These are phyloP conservation scores for Epichloe hybrida DNA, from an alignment of 2,329 filamentous ascomycete species.

Conservation along the genomic window DNA sequence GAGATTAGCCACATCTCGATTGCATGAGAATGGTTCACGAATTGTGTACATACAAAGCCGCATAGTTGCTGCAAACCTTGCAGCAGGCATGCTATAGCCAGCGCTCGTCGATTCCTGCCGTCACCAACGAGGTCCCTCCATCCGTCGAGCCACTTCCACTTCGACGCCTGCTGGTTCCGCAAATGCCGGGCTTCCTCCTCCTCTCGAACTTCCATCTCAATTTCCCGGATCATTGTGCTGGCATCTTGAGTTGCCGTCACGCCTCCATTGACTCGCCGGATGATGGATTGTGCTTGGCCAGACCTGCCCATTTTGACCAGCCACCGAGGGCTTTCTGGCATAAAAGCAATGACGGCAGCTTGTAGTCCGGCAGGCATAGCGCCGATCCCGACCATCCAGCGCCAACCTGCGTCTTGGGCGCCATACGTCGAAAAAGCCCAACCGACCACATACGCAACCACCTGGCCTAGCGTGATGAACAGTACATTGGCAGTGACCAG, in stretches of 20 bases:
- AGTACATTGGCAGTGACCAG: slow-evolving; percentile 72
- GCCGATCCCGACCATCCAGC: slow-evolving; percentile 84
- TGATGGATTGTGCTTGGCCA: slow-evolving; percentile 48
- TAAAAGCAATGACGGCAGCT: slow-evolving; percentile 48
- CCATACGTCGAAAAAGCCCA: slow-evolving; percentile 55
- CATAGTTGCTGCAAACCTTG: slow-evolving; percentile 83
- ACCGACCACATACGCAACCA: slow-evolving; percentile 74
- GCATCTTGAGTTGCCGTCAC: slow-evolving; percentile 33
- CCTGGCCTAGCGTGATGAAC: slow-evolving; percentile 78
- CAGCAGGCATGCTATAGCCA: slow-evolving; percentile 74
- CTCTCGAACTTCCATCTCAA: slow-evolving; percentile 61
- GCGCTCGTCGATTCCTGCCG: slow-evolving; percentile 55
- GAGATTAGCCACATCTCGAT: slow-evolving; percentile 1
- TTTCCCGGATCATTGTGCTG: slow-evolving; percentile 49
- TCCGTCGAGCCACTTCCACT: slow-evolving; percentile 27
- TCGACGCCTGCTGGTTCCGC: slow-evolving; percentile 16
- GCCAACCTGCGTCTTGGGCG: slow-evolving; percentile 50
- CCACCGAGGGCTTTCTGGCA: slow-evolving; percentile 87
- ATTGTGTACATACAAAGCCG: slow-evolving; percentile 50
- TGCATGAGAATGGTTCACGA: neutral
- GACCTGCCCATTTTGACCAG: slow-evolving; percentile 56
- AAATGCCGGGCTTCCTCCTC: slow-evolving; percentile 41
- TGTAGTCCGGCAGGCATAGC: slow-evolving; percentile 65
- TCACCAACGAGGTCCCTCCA: slow-evolving; percentile 42
- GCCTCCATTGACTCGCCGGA: slow-evolving; percentile 50